Percentiles rank a stretch among this genome's conserved stretches.
Conservation (phyloP, 495 filamentous ascomycete genomes). For the Trichocladium antarcticum region DNA sequence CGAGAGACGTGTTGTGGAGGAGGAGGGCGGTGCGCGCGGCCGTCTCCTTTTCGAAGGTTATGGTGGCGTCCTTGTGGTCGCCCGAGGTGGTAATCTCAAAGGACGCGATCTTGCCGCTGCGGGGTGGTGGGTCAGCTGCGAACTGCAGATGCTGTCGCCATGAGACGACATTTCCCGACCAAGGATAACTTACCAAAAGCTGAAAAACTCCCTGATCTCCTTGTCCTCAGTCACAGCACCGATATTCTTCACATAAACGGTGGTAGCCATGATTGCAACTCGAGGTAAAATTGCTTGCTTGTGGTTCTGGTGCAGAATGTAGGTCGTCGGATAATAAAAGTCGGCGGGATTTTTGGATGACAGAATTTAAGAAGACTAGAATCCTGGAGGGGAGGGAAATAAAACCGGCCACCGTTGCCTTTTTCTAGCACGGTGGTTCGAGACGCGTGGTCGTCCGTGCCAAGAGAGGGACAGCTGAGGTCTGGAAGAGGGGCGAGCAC, state of each 20-base stretch:
- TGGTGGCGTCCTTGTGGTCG: slow-evolving; percentile 65
- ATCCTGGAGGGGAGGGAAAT: too few relatives aligned
- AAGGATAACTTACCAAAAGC: slow-evolving; percentile 67
- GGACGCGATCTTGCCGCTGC: slow-evolving; percentile 78
- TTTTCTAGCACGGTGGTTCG: too few relatives aligned
- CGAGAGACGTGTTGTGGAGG: slow-evolving; percentile 89
- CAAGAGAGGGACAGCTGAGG: too few relatives aligned
- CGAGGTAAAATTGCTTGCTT: slow-evolving; percentile 4
- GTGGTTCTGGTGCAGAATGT: not conserved
- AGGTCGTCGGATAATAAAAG: not conserved
- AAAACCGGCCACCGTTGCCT: too few relatives aligned
- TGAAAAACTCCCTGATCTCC: slow-evolving; percentile 94
- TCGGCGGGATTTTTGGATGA: too few relatives aligned
- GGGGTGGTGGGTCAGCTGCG: slow-evolving; percentile 16
- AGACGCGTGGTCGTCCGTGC: too few relatives aligned
- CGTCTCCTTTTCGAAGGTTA: slow-evolving; percentile 92
- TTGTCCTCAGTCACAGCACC: slow-evolving; percentile 66
- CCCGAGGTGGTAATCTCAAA: slow-evolving; percentile 64
- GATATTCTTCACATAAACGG: slow-evolving; percentile 66
- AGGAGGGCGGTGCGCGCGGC: slow-evolving; percentile 94
- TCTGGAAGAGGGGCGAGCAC: too few relatives aligned
- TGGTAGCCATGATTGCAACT: slow-evolving; percentile 20
- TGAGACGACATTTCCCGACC: too few relatives aligned
- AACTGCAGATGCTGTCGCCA: too few relatives aligned
- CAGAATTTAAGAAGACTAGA: too few relatives aligned